Evolutionary conservation across 345 rosid species (phyloP).

Genomic region (Erysimum cheiranthoides): DNA sequence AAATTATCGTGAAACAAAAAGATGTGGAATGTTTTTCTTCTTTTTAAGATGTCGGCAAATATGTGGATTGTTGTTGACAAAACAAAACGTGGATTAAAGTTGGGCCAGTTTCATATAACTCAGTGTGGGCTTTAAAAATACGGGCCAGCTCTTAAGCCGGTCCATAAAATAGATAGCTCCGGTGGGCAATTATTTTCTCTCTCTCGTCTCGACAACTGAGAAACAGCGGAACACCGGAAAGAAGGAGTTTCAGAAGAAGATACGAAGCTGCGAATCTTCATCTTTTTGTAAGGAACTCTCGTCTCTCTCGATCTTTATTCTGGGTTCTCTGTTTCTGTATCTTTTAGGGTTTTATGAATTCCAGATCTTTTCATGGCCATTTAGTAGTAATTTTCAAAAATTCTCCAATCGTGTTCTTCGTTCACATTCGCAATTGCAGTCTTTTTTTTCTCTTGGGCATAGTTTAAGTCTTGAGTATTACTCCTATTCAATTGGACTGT

Average conservation of each 20-base stretch:
- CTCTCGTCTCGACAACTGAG: conserved; percentile 14
- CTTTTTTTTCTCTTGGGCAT: not conserved
- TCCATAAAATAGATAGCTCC: conserved; percentile 22
- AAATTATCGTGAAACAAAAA: not conserved
- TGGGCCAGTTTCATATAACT: conserved; percentile 9
- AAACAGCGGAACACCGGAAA: conserved; percentile 25
- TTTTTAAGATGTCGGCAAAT: too few species aligned
- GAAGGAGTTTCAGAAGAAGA: conserved; percentile 17
- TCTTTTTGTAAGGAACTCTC: conserved; percentile 10
- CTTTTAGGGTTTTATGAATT: conserved; percentile 1
- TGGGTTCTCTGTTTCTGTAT: not conserved
- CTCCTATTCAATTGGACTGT: not conserved
- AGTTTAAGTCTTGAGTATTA: not conserved
- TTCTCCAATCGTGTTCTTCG: conserved; percentile 2
- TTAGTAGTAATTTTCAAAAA: not conserved
- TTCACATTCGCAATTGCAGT: not conserved
- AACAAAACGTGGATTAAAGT: not conserved
- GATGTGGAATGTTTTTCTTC: not conserved
- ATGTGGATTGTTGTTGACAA: not conserved
- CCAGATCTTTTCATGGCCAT: conserved; percentile 20
- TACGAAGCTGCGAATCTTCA: conserved; percentile 17
- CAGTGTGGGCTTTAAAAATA: conserved; percentile 7
- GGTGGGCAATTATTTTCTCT: not conserved
- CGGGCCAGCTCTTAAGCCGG: conserved; percentile 34
- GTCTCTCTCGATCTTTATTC: conserved; percentile 5